Base-by-base conservation (phyloP, 257 asterid species). In the Rubia yunnanensis region DNA sequence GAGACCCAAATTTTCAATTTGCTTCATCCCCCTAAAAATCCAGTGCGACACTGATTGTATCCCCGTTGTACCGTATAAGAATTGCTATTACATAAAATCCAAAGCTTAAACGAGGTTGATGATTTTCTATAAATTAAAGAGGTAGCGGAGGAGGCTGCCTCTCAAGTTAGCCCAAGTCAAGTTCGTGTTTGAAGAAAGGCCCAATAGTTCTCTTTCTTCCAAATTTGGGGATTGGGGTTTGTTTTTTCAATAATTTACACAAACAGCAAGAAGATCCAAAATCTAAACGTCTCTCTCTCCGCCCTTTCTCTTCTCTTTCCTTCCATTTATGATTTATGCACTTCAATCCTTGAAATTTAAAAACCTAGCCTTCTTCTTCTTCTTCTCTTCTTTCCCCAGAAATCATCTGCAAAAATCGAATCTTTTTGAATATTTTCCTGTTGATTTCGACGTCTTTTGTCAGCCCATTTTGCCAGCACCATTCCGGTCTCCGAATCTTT, bases 281-380 rank as follows among this genome's bases (percentile, higher is more conserved):
- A 53, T 31, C 3, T 30, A 1, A 28, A 44, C 13, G 39, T 9
- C 62, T 55, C 44, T 65, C 26, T 32, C 66, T 31, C 28, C 22
- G 20, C n/a, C n/a, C n/a, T n/a, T n/a, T 55, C 36, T 15, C 66
- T 30, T 62, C 67, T n/a, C 28, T 34, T 41, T 36, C 55, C 55
- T 66, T 68, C 56, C 52, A 44, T 44, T 14, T 44, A n/a, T n/a
- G n/a, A n/a, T n/a, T n/a, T n/a, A 44, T 44, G 52, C 52, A 44
- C 52, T 44, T 48, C 48, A 66, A 65, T 68, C 68, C 79, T 65
- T 66, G 18, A 44, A 67, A 76, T 78, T 66, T 69, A 14, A 61
- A 76, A 77, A 77, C 82, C 77, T 60, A 76, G 63, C 78, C 78
- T 77, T 79, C 57, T n/a, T n/a, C n/a, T n/a, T 2, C 7, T 46